Percentiles rank a stretch among this genome's conserved stretches.
phyloP scores from a whole-genome alignment of 2,329 filamentous ascomycete species.

The Epichloe sp. region DNA sequence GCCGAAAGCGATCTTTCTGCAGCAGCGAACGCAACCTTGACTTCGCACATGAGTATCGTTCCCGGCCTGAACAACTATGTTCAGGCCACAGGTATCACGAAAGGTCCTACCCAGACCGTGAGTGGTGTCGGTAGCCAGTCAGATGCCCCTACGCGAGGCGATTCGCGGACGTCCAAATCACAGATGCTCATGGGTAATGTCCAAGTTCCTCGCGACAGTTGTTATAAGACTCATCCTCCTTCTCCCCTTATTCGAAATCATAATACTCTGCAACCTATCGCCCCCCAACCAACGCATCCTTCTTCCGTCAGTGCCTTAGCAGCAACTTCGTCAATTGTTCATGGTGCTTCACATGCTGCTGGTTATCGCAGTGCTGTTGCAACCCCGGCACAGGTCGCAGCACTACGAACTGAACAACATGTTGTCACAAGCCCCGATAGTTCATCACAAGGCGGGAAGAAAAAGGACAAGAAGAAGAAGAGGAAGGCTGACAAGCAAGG shows the following conservation, averaged over 20 bases:
- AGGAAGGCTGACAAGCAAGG: conserved; percentile 38
- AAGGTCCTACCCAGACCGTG: conserved; percentile 17
- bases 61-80: conserved; percentile 20
- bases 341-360: neutral
- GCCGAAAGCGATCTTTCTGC: neutral
- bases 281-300: conserved; percentile 66
- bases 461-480: conserved; percentile 38
- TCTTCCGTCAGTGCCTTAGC: conserved; percentile 35
- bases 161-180: conserved; percentile 15
- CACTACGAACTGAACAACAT: conserved; percentile 37
- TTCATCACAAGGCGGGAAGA: conserved; percentile 42
- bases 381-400: conserved; percentile 40
- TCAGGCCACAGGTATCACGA: conserved; percentile 7
- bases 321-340: conserved; percentile 1
- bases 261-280: conserved; percentile 59
- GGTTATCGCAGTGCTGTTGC: conserved; percentile 7
- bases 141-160: conserved; percentile 19
- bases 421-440: conserved; percentile 45
- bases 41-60: conserved; percentile 11
- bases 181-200: conserved; percentile 7
- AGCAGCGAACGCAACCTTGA: conserved; percentile 4
- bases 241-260: conserved; percentile 59
- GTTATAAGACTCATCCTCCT: conserved; percentile 24
- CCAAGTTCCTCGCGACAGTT: conserved; percentile 11
- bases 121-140: conserved; percentile 28